phyloP scores from a whole-genome alignment of 768 basidiomycete species.

The Serendipita sp. region DNA sequence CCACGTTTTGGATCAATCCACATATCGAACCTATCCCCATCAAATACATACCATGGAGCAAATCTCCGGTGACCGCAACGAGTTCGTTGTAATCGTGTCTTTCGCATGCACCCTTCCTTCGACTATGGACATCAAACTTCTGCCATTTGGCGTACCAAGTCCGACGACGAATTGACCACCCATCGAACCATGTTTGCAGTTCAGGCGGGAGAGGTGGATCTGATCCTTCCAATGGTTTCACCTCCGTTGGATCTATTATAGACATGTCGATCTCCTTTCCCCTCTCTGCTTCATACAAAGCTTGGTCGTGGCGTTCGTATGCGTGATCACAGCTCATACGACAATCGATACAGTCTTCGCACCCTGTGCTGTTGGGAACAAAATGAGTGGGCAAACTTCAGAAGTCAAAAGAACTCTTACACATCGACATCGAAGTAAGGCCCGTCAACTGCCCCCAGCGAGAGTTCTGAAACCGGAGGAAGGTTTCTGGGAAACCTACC shows the following conservation, averaged over 20 bases:
- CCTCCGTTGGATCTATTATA: neutral
- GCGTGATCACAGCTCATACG: neutral
- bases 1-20: neutral
- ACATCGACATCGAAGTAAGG: neutral
- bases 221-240: neutral
- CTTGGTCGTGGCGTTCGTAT: neutral
- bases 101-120: neutral
- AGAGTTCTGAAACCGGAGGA: neutral
- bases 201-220: neutral
- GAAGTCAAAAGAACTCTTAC: neutral
- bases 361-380: neutral
- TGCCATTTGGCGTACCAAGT: neutral
- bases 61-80: neutral
- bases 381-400: neutral
- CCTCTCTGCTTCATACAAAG: neutral
- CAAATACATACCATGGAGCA: neutral
- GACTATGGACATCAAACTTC: neutral
- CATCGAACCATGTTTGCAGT: neutral
- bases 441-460: neutral
- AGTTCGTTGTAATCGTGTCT: neutral
- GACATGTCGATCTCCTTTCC: neutral
- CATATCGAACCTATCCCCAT: neutral
- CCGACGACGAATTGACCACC: slow-evolving; percentile 1
- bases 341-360: slow-evolving; percentile 5
- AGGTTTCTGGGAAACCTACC: neutral